Percentiles rank a stretch among this genome's conserved stretches.
Evolutionary conservation across 192 early-diverging fungal genomes (phyloP).

Genomic region (Entophlyctis helioformis): DNA sequence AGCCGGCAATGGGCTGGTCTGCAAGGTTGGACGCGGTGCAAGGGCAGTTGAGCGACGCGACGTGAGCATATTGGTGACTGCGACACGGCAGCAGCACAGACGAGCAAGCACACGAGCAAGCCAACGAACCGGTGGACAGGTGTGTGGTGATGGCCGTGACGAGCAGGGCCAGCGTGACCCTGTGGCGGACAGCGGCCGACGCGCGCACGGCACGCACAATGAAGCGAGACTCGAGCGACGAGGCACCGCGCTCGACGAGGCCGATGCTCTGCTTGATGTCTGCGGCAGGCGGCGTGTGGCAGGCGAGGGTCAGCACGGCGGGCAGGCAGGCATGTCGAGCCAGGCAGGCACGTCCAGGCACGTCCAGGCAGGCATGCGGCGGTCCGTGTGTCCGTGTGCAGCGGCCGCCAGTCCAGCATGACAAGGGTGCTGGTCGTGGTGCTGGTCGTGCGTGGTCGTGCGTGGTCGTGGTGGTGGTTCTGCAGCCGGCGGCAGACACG

Average conservation of each 20-base stretch:
- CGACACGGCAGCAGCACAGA: neutral
- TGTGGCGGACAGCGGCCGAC: slow-evolving; percentile 66
- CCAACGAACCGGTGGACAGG: slow-evolving; percentile 14
- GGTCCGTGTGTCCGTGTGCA: too few species aligned
- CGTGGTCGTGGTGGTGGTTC: neutral
- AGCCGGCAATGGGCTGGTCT: neutral
- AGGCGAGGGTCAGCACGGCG: too few species aligned
- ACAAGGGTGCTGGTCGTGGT: too few species aligned
- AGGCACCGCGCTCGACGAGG: slow-evolving; percentile 72
- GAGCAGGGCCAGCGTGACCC: slow-evolving; percentile 55
- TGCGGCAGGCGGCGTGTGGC: slow-evolving; percentile 13
- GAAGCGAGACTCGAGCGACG: slow-evolving; percentile 77
- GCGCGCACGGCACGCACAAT: slow-evolving; percentile 85
- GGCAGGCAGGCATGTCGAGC: too few species aligned
- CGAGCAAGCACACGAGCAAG: slow-evolving; percentile 2
- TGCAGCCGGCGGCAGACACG: neutral
- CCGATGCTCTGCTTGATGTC: slow-evolving; percentile 79
- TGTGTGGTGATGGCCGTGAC: slow-evolving; percentile 26
- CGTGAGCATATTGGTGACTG: neutral
- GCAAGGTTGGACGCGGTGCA: neutral
- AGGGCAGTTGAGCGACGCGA: neutral
- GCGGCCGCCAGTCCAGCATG: too few species aligned
- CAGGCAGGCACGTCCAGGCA: too few species aligned
- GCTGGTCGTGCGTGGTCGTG: neutral
- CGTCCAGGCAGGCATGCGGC: too few species aligned